Evolutionary conservation across 1,284 basidiomycete species (phyloP).

Genomic region (Ganoderma sp.): DNA sequence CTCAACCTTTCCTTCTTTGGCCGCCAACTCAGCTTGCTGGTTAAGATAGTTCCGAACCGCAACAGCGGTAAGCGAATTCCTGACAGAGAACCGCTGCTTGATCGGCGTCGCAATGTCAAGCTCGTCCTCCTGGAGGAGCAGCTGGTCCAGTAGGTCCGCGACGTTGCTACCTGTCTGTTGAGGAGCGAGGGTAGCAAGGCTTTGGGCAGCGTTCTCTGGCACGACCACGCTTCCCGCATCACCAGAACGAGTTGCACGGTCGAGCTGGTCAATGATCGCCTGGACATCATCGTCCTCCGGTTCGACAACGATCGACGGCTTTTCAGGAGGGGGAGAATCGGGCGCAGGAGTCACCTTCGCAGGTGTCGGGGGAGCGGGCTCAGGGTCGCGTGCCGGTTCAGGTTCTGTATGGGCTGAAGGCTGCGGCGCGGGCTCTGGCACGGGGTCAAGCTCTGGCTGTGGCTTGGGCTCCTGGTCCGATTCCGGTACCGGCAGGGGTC

Average conservation of each 20-base stretch:
- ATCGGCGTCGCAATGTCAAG: slow-evolving; percentile 31
- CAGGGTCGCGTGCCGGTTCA: neutral
- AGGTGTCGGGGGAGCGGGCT: neutral
- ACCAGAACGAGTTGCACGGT: slow-evolving; percentile 26
- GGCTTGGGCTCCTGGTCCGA: neutral
- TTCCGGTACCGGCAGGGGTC: neutral
- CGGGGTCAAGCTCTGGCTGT: neutral
- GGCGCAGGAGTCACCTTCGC: neutral
- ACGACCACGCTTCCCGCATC: slow-evolving; percentile 27
- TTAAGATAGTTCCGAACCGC: slow-evolving; percentile 24
- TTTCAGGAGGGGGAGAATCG: slow-evolving; percentile 3
- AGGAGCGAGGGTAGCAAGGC: slow-evolving; percentile 13
- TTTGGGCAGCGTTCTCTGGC: slow-evolving; percentile 18
- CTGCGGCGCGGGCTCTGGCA: too few relatives aligned
- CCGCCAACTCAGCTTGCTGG: slow-evolving; percentile 25
- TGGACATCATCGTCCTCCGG: slow-evolving; percentile 21
- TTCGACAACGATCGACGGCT: neutral
- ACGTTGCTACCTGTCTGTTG: slow-evolving; percentile 26
- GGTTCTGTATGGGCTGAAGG: neutral
- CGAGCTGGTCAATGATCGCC: slow-evolving; percentile 28
- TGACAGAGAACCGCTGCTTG: slow-evolving; percentile 31
- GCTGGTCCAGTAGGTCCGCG: slow-evolving; percentile 29
- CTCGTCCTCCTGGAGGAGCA: slow-evolving; percentile 27
- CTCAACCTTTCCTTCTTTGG: slow-evolving; percentile 17
- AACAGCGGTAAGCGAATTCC: slow-evolving; percentile 23